Conservation (phyloP, 805 yeast species). For the Kodamaea leandrae region DNA sequence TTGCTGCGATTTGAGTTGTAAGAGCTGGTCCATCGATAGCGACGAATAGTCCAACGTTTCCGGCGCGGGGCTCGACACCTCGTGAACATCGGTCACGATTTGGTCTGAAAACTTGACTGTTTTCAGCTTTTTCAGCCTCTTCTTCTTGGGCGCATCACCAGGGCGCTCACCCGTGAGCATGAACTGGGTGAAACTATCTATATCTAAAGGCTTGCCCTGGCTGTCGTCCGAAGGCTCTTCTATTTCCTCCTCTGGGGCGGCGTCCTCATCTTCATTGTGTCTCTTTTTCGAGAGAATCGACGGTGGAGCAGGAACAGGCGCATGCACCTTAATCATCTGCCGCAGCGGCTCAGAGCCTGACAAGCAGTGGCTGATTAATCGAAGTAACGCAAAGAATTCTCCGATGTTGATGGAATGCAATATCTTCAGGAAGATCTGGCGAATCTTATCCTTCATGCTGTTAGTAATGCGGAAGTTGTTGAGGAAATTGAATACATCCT, state of each 20-base stretch:
- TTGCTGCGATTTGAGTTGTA: slow-evolving; percentile 39
- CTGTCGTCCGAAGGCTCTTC: slow-evolving; percentile 3
- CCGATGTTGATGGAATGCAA: slow-evolving; percentile 71
- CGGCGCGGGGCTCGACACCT: slow-evolving; percentile 24
- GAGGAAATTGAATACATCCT: slow-evolving; percentile 77
- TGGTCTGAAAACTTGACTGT: slow-evolving; percentile 74
- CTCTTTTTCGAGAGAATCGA: slow-evolving; percentile 68
- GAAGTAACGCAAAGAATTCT: slow-evolving; percentile 82
- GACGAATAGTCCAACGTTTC: slow-evolving; percentile 49
- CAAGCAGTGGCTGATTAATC: slow-evolving; percentile 74
- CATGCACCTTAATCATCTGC: slow-evolving; percentile 48
- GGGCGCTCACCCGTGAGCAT: slow-evolving; percentile 79
- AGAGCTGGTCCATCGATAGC: slow-evolving; percentile 74
- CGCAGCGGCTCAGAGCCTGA: slow-evolving; percentile 54
- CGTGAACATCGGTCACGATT: slow-evolving; percentile 47
- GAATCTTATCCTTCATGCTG: slow-evolving; percentile 48
- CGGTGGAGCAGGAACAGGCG: slow-evolving; percentile 76
- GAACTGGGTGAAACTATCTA: slow-evolving; percentile 83
- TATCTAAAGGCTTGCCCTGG: slow-evolving; percentile 54
- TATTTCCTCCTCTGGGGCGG: slow-evolving; percentile 5
- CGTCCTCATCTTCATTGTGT: slow-evolving; percentile 43
- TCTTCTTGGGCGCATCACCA: slow-evolving; percentile 36
- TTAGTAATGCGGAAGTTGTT: slow-evolving; percentile 68
- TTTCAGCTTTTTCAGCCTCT: slow-evolving; percentile 46
- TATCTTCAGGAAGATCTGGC: slow-evolving; percentile 49